phyloP scores from a whole-genome alignment of 768 basidiomycete species.

The Russula sp. region DNA sequence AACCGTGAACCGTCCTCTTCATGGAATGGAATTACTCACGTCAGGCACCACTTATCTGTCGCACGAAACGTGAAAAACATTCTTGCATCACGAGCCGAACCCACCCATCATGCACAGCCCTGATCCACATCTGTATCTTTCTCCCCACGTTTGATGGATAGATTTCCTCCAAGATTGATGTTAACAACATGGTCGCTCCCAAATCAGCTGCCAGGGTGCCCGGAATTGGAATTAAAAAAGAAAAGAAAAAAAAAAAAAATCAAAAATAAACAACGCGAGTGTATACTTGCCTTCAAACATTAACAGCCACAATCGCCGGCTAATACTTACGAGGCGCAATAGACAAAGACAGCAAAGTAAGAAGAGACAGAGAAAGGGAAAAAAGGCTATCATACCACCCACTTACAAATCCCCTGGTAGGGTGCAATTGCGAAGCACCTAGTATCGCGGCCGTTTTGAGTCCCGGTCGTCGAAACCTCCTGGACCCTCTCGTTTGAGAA shows the following conservation, averaged over 20 bases:
- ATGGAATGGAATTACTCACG: constrained; percentile 5
- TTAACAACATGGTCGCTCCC: neutral
- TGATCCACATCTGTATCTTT: neutral
- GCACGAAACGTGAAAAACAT: neutral
- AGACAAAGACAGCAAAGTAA: constrained; percentile 7
- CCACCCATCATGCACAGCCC: constrained; percentile 12
- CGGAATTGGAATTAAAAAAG: neutral
- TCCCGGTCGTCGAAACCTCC: constrained; percentile 75
- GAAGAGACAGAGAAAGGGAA: constrained; percentile 11
- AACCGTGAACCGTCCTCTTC: neutral
- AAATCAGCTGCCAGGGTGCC: neutral
- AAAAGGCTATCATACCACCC: constrained; percentile 22
- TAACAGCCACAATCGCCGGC: constrained; percentile 2
- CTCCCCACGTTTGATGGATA: constrained; percentile 1
- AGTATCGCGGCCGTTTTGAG: constrained; percentile 76
- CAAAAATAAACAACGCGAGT: constrained; percentile 12
- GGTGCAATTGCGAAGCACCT: constrained; percentile 10
- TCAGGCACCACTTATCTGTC: neutral
- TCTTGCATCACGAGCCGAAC: constrained; percentile 13
- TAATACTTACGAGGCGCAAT: constrained; percentile 18
- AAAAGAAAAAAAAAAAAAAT: constrained; percentile 2
- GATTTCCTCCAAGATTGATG: neutral
- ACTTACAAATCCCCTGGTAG: constrained; percentile 10
- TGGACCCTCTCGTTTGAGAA: constrained; percentile 70
- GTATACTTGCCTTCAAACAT: constrained; percentile 22